Conservation (phyloP, 495 filamentous ascomycete species). For the Hypoxylon cercidicola region DNA sequence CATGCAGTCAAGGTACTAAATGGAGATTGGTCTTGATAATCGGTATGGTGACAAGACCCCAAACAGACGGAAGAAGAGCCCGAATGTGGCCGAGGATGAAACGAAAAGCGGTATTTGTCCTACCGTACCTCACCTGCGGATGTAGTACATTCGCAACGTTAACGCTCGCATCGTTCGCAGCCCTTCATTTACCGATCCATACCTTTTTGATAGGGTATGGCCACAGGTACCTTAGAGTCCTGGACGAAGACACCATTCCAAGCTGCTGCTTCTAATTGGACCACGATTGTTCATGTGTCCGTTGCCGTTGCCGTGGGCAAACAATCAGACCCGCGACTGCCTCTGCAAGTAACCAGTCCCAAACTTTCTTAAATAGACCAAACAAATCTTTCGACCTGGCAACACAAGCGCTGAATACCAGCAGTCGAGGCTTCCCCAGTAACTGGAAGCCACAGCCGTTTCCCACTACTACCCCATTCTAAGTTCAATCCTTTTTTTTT, state of each 20-base stretch:
- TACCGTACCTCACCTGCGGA: too few species aligned
- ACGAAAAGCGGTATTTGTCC: too few species aligned
- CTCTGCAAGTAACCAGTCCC: constrained; percentile 15
- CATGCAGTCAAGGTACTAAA: too few species aligned
- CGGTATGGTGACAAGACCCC: too few species aligned
- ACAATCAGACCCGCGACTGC: constrained; percentile 17
- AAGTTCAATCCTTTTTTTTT: background rate
- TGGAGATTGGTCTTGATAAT: too few species aligned
- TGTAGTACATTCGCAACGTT: too few species aligned
- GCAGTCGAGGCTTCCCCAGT: too few species aligned
- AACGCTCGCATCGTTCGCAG: too few species aligned
- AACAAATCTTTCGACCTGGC: background rate
- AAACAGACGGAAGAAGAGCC: too few species aligned
- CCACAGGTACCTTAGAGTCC: background rate
- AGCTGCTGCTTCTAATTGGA: constrained; percentile 15
- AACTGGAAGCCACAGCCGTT: background rate
- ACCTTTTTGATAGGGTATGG: background rate
- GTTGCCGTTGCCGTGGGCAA: constrained; percentile 17
- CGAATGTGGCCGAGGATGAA: too few species aligned
- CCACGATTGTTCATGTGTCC: constrained; percentile 12
- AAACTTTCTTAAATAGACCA: background rate
- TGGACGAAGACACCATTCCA: background rate
- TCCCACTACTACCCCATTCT: background rate
- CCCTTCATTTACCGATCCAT: constrained; percentile 25
- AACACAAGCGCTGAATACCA: too few species aligned